Evolutionary conservation across 371 early-diverging fungal species (phyloP).

Genomic region (Massospora cicadina): DNA sequence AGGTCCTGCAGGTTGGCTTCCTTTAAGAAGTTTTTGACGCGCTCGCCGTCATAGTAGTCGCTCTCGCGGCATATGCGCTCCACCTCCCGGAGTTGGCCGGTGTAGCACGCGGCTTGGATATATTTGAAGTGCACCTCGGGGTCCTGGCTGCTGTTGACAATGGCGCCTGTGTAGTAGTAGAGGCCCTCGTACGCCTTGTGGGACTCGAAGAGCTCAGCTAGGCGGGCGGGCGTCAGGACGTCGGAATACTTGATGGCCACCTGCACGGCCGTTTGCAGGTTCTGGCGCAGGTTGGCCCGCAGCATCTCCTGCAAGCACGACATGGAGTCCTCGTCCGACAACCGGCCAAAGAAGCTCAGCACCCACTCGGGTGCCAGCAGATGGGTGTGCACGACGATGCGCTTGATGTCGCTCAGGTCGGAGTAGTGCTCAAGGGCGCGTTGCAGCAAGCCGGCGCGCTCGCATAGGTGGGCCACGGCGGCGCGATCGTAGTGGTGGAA

Average conservation of each 20-base stretch:
- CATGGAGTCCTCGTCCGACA: slow-evolving; percentile 84
- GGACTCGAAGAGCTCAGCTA: slow-evolving; percentile 80
- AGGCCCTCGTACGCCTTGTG: slow-evolving; percentile 83
- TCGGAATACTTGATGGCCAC: slow-evolving; percentile 92
- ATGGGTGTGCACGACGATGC: slow-evolving; percentile 81
- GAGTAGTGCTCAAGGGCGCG: slow-evolving; percentile 93
- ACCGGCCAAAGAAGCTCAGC: slow-evolving; percentile 76
- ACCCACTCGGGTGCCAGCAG: slow-evolving; percentile 72
- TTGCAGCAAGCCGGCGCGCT: slow-evolving; percentile 92
- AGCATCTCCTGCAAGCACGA: slow-evolving; percentile 85
- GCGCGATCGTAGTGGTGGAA: slow-evolving; percentile 87
- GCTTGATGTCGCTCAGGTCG: slow-evolving; percentile 88
- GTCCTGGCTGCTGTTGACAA: slow-evolving; percentile 88
- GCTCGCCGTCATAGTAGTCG: slow-evolving; percentile 88
- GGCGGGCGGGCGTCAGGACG: slow-evolving; percentile 63
- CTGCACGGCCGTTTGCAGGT: slow-evolving; percentile 87
- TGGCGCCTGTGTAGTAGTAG: slow-evolving; percentile 84
- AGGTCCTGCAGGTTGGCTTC: slow-evolving; percentile 90
- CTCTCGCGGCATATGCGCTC: slow-evolving; percentile 94
- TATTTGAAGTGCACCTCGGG: slow-evolving; percentile 93
- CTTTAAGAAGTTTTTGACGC: slow-evolving; percentile 92
- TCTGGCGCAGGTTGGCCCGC: slow-evolving; percentile 70
- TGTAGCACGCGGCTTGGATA: slow-evolving; percentile 85
- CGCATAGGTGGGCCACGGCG: slow-evolving; percentile 80
- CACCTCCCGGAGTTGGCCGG: slow-evolving; percentile 91